Percentiles rank a stretch among this genome's conserved stretches.
Evolutionary conservation across 345 rosid species (phyloP).

Genomic region (Hirschfeldia incana): DNA sequence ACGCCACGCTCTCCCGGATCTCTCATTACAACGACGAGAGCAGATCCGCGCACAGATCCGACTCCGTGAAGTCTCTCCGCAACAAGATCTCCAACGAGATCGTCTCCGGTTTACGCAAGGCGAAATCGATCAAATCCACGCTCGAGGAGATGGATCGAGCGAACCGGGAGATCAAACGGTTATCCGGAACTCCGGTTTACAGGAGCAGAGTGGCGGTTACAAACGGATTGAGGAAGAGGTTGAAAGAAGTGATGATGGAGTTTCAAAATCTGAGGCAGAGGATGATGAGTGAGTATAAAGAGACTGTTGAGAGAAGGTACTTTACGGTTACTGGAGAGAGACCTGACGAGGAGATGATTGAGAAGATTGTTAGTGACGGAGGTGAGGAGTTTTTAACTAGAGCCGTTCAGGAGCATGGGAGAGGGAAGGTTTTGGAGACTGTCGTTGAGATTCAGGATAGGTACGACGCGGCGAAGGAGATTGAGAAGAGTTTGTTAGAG

Average conservation of each 20-base stretch:
- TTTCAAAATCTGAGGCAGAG: slow-evolving; percentile 87
- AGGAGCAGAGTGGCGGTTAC: slow-evolving; percentile 80
- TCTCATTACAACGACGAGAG: slow-evolving; percentile 76
- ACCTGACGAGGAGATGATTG: slow-evolving; percentile 81
- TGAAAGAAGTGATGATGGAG: slow-evolving; percentile 93
- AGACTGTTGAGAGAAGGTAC: slow-evolving; percentile 85
- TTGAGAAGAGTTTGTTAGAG: slow-evolving; percentile 89
- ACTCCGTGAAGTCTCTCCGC: slow-evolving; percentile 64
- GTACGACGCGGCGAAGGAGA: slow-evolving; percentile 82
- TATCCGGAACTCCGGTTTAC: slow-evolving; percentile 80
- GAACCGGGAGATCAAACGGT: slow-evolving; percentile 70
- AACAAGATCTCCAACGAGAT: slow-evolving; percentile 72
- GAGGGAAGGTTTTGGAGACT: slow-evolving; percentile 84
- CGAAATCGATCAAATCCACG: slow-evolving; percentile 57
- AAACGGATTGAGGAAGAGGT: slow-evolving; percentile 73
- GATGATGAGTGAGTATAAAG: slow-evolving; percentile 91
- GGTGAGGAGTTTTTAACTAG: slow-evolving; percentile 70
- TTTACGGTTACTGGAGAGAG: slow-evolving; percentile 87
- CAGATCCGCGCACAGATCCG: slow-evolving; percentile 76
- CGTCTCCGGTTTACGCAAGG: slow-evolving; percentile 61
- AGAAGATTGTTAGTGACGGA: slow-evolving; percentile 76
- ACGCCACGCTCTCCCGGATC: slow-evolving; percentile 59
- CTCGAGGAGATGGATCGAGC: slow-evolving; percentile 92
- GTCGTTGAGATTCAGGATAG: slow-evolving; percentile 94
- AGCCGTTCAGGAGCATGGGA: slow-evolving; percentile 93